A percentile compares a stretch with the other conserved stretches of the same genome.
phyloP scores from a whole-genome alignment of 2,329 filamentous ascomycete species.

The Apiospora arundinis region DNA sequence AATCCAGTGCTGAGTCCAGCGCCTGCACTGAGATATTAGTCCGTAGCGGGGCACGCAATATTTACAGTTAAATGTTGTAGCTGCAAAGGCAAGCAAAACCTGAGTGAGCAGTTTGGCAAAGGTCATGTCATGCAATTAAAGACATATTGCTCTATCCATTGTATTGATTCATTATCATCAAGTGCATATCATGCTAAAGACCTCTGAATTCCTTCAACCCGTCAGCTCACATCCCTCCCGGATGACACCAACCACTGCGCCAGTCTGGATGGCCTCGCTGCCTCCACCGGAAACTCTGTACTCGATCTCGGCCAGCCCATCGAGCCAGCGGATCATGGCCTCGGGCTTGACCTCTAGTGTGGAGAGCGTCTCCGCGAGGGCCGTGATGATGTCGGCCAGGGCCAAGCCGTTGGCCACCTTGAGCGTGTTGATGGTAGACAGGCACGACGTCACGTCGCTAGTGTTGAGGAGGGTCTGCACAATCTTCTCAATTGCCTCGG shows the following conservation, averaged over 20 bases:
- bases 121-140: no score
- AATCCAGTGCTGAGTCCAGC: no score
- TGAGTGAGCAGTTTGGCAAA: not conserved
- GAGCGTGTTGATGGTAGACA: conserved; percentile 85
- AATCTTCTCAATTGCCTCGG: conserved; percentile 85
- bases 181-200: not conserved
- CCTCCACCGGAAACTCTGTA: conserved; percentile 88
- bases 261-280: conserved; percentile 88
- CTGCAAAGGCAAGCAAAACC: not conserved
- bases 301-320: conserved; percentile 90
- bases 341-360: conserved; percentile 84
- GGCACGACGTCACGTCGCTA: conserved; percentile 85
- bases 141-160: not conserved
- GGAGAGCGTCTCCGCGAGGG: conserved; percentile 80
- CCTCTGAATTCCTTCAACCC: conserved; percentile 29
- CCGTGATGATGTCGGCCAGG: conserved; percentile 90
- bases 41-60: conserved; percentile 8
- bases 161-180: not conserved
- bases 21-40: not conserved
- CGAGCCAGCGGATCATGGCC: conserved; percentile 89
- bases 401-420: conserved; percentile 88
- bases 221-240: conserved; percentile 82
- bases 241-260: conserved; percentile 88
- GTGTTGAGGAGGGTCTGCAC: conserved; percentile 83
- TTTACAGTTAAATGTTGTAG: not conserved